A percentile compares a stretch with the other conserved stretches of the same genome.
phyloP scores from a whole-genome alignment of 2,329 filamentous ascomycete genomes.

The Volutella citrinella region DNA sequence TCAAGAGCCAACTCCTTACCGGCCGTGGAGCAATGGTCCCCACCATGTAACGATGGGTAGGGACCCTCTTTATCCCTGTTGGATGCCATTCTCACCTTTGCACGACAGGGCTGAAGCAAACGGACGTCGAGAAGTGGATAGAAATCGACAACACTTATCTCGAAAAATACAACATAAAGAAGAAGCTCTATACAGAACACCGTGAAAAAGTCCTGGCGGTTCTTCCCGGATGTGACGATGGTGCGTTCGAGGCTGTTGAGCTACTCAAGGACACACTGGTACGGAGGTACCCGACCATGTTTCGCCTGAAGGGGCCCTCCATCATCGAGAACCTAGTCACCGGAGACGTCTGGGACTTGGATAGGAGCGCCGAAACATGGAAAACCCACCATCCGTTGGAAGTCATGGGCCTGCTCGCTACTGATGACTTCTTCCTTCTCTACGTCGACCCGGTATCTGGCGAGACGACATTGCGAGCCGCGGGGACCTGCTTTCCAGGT shows the following conservation, averaged over 20 bases:
- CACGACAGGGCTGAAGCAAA: background rate
- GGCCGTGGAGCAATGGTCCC: conserved; percentile 1
- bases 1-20: background rate
- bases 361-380: background rate
- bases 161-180: background rate
- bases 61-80: background rate
- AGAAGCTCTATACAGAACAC: background rate
- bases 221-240: background rate
- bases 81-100: too few relatives aligned
- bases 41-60: conserved; percentile 1
- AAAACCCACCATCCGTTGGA: background rate
- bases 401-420: background rate
- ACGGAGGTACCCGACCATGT: background rate
- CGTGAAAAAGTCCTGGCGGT: background rate
- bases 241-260: background rate
- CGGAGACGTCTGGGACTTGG: background rate
- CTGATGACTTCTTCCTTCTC: background rate
- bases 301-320: background rate
- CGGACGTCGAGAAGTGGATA: background rate
- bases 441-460: background rate
- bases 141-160: background rate
- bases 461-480: too few relatives aligned
- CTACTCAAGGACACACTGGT: background rate
- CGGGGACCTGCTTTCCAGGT: too few relatives aligned
- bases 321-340: background rate